phyloP scores from a whole-genome alignment of 2,329 filamentous ascomycete species.

The Hypoxylon sp. region DNA sequence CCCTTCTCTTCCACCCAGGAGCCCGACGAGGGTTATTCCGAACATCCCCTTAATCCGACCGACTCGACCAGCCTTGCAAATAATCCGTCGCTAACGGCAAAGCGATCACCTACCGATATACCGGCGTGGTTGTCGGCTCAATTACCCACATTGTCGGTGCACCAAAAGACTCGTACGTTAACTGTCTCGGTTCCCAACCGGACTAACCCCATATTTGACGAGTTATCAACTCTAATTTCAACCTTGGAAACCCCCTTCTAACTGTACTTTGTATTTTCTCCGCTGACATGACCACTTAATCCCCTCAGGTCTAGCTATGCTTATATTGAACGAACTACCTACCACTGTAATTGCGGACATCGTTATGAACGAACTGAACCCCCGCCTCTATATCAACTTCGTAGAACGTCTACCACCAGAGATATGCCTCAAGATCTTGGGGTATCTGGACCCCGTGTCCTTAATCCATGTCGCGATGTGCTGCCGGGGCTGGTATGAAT shows the following conservation, averaged over 20 bases:
- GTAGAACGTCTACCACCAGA: conserved; percentile 88
- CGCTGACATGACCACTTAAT: conserved; percentile 16
- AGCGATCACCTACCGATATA: conserved; percentile 61
- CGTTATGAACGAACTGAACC: conserved; percentile 80
- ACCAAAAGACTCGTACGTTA: conserved; percentile 65
- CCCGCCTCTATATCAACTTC: conserved; percentile 93
- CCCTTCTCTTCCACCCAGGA: conserved; percentile 67
- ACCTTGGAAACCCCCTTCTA: not conserved
- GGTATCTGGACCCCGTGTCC: conserved; percentile 85
- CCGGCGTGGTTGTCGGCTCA: conserved; percentile 67
- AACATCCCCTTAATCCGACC: conserved; percentile 73
- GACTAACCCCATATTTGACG: conserved; percentile 18
- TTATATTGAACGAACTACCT: conserved; percentile 81
- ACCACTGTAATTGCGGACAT: conserved; percentile 85
- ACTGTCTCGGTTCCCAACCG: conserved; percentile 17
- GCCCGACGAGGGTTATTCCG: conserved; percentile 90
- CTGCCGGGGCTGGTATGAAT: conserved; percentile 84
- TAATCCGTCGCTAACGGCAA: conserved; percentile 55
- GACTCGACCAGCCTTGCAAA: conserved; percentile 51
- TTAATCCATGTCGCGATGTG: conserved; percentile 84
- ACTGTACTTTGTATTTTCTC: conserved; percentile 40
- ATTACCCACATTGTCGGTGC: conserved; percentile 64
- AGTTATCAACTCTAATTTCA: not conserved
- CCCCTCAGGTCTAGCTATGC: conserved; percentile 81
- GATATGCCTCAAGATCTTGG: conserved; percentile 90